Evolutionary conservation across 176 grass and related monocot genomes (phyloP).

Genomic region (Carex kokanica): DNA sequence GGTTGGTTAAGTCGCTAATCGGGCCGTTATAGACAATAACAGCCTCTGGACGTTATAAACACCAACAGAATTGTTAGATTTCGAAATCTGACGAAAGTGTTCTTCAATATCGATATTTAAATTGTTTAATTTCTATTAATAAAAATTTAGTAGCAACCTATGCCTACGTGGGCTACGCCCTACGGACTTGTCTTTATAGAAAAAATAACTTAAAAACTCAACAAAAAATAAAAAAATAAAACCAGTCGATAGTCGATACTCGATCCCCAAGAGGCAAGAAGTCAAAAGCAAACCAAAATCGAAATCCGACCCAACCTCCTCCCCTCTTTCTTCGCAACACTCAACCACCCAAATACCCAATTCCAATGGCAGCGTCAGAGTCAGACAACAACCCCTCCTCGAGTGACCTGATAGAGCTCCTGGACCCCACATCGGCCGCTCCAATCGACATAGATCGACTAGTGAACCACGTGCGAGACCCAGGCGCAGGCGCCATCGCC

Average conservation of each 20-base stretch:
- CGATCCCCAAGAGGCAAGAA: background rate
- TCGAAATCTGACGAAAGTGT: no score
- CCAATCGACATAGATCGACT: slow-evolving; percentile 51
- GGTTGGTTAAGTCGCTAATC: no score
- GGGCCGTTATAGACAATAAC: no score
- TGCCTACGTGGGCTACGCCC: no score
- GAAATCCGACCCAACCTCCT: background rate
- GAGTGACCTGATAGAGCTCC: slow-evolving; percentile 59
- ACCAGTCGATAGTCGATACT: background rate
- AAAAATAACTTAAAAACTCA: no score
- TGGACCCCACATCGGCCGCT: slow-evolving; percentile 42
- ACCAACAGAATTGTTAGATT: no score
- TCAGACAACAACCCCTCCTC: background rate
- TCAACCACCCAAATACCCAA: slow-evolving; percentile 4
- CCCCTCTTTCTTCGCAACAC: slow-evolving; percentile 27
- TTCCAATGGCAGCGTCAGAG: slow-evolving; percentile 25
- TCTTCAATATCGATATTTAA: no score
- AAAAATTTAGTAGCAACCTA: no score
- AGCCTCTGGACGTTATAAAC: no score
- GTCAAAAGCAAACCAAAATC: background rate
- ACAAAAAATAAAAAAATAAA: no score
- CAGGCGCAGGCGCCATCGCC: slow-evolving; percentile 76
- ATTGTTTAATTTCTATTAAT: no score
- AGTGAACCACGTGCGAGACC: slow-evolving; percentile 74
- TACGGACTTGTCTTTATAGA: no score